phyloP scores from a whole-genome alignment of 2,329 filamentous ascomycete species.

The Phialophora tarda region DNA sequence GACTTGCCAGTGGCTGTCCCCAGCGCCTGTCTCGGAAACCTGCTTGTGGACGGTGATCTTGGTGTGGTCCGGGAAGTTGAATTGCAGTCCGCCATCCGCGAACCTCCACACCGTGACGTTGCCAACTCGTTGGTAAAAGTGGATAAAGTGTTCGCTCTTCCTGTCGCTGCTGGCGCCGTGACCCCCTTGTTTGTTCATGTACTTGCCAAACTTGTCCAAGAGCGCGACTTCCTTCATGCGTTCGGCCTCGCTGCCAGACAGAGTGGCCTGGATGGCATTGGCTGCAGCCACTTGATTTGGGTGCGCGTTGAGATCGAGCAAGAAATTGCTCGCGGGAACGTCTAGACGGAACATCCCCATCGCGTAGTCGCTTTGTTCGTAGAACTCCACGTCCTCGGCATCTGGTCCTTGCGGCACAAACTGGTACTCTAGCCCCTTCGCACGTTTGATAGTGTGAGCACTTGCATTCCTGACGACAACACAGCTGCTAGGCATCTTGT shows the following conservation, averaged over 20 bases:
- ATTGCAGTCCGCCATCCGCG: constrained; percentile 56
- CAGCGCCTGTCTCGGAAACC: constrained; percentile 16
- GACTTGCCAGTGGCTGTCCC: constrained; percentile 41
- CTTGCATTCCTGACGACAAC: constrained; percentile 55
- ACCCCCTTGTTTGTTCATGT: constrained; percentile 57
- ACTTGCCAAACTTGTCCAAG: constrained; percentile 58
- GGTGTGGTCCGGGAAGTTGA: constrained; percentile 60
- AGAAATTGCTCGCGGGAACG: constrained; percentile 49
- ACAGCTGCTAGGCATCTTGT: constrained; percentile 51
- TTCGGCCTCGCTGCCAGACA: constrained; percentile 50
- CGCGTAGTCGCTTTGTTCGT: constrained; percentile 51
- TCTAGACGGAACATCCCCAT: constrained; percentile 50
- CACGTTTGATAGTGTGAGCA: constrained; percentile 53
- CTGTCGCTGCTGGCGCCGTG: constrained; percentile 45
- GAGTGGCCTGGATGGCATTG: constrained; percentile 36
- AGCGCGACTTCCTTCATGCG: constrained; percentile 56
- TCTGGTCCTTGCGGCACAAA: constrained; percentile 47
- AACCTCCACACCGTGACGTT: constrained; percentile 62
- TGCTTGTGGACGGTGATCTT: constrained; percentile 54
- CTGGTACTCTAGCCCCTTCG: constrained; percentile 51
- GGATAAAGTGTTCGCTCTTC: constrained; percentile 51
- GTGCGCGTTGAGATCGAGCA: constrained; percentile 35
- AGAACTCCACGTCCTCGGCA: constrained; percentile 52
- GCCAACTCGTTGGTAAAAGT: constrained; percentile 58
- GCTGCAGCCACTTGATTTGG: constrained; percentile 37